Conservation (phyloP, 805 yeast species). For the Saturnispora hagleri region DNA sequence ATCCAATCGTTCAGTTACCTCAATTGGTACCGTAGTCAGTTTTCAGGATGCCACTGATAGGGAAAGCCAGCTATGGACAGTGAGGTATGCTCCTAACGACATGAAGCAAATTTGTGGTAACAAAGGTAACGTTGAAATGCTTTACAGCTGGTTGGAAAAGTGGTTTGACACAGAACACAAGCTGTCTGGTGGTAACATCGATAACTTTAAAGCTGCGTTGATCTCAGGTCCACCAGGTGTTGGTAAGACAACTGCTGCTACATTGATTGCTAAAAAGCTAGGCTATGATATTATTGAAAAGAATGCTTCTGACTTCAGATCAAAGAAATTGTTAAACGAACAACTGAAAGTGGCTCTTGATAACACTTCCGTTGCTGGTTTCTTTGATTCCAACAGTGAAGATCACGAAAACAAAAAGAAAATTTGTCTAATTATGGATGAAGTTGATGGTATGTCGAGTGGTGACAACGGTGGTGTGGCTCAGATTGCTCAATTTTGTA, state of each 20-base stretch:
- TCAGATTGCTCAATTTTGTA: slow-evolving; percentile 78
- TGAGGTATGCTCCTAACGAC: slow-evolving; percentile 78
- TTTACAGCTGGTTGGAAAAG: slow-evolving; percentile 63
- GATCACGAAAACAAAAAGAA: slow-evolving; percentile 31
- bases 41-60: slow-evolving; percentile 20
- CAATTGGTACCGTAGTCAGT: background rate
- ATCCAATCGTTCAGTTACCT: background rate
- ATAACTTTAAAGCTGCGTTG: slow-evolving; percentile 70
- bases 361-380: slow-evolving; percentile 80
- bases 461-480: slow-evolving; percentile 99
- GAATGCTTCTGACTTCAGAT: slow-evolving; percentile 85
- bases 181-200: slow-evolving; percentile 48
- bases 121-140: slow-evolving; percentile 58
- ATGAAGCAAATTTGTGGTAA: slow-evolving; percentile 84
- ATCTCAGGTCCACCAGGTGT: slow-evolving; percentile 85
- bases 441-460: slow-evolving; percentile 98
- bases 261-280: slow-evolving; percentile 54
- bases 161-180: slow-evolving; percentile 61
- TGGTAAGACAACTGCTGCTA: slow-evolving; percentile 79
- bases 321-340: slow-evolving; percentile 64
- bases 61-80: slow-evolving; percentile 69
- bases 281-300: slow-evolving; percentile 72
- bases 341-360: slow-evolving; percentile 62
- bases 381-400: slow-evolving; percentile 34
- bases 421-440: slow-evolving; percentile 91